Evolutionary conservation across 495 filamentous ascomycete genomes (phyloP), one percentile per base, ranked within the genome.

Genomic region (Gamarada debralockiae): DNA sequence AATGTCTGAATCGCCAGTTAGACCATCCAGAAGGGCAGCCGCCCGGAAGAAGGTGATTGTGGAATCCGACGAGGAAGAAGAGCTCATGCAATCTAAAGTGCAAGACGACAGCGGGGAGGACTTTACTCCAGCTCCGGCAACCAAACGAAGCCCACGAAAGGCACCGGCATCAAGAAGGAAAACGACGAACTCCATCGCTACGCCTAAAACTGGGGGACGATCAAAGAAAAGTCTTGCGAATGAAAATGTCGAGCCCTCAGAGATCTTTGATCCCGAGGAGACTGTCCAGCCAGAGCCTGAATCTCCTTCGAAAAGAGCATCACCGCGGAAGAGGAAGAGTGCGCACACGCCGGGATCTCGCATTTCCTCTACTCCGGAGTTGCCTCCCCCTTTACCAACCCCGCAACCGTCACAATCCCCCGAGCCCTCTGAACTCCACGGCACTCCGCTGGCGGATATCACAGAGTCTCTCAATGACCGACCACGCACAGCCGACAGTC

Each of bases 1-100:
- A 34, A 62, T 60, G 58, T 55, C 64, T 2, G 63, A 53, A 58
- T 57, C 59, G 69, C 83, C 86, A 55, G 79, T 81, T 59, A 75
- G 92, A 63, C 83, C 89, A 20, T 81, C 88, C 50, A 81, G 92
- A 63, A 81, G 90, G 56, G 85, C 81, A 22, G 85, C 86, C 23
- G 65, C 86, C 23, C 78, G 86, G 45, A 81, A 80, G 60, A 83
- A 80, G 55, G 76, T 83, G 15, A 76, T 92, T 24, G 70, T 91
- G 49, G 90, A 95, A 46, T 87, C 88, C 18, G 85, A 86, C 3
- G 81, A 80, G 43, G 77, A 80, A 9, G 87, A 86, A 10, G 78
- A 84, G 40, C 73, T 78, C 18, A 63, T 71, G 15, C 73, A 69
- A 48, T 70, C 78, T 7, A 56, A 63, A 37, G 46, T 56, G 15